Percentiles rank a stretch among this genome's conserved stretches.
phyloP scores from a whole-genome alignment of 192 early-diverging fungal genomes.

The Rhizoclosmatium sp. region DNA sequence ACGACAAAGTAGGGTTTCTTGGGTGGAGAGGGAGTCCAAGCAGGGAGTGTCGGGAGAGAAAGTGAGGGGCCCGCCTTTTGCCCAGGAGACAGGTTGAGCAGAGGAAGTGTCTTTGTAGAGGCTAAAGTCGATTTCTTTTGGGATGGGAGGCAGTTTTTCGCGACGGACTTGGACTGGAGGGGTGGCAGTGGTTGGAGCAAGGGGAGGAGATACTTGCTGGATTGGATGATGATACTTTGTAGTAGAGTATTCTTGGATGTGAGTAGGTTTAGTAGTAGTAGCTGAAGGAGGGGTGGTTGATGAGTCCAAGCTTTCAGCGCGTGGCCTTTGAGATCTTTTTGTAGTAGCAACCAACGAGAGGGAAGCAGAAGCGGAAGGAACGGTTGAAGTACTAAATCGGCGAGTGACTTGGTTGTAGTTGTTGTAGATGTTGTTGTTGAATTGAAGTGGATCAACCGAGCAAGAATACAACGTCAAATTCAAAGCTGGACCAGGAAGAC shows the following conservation, averaged over 20 bases:
- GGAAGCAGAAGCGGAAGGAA: background rate
- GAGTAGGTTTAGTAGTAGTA: too few species aligned
- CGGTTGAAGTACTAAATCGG: background rate
- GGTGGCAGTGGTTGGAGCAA: background rate
- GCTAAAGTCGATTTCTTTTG: background rate
- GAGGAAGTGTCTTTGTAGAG: conserved; percentile 4
- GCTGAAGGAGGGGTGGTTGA: background rate
- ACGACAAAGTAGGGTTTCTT: conserved; percentile 76
- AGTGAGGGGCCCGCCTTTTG: conserved; percentile 7
- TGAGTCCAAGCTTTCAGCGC: background rate
- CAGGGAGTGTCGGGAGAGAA: background rate
- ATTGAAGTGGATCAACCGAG: background rate
- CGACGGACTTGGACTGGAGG: background rate
- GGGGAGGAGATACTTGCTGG: background rate
- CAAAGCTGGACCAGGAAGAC: too few species aligned
- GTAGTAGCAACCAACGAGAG: background rate
- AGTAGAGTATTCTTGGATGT: background rate
- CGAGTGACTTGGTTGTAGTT: background rate
- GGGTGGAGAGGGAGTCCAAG: conserved; percentile 51
- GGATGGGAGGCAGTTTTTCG: background rate
- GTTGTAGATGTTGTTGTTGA: background rate
- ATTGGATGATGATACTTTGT: background rate
- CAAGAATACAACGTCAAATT: too few species aligned
- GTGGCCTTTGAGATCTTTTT: background rate
- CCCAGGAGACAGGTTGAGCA: background rate